Evolutionary conservation across 169 alveolate species (phyloP), one percentile per base, ranked within the genome.

Genomic region (Eimeria falciformis): DNA sequence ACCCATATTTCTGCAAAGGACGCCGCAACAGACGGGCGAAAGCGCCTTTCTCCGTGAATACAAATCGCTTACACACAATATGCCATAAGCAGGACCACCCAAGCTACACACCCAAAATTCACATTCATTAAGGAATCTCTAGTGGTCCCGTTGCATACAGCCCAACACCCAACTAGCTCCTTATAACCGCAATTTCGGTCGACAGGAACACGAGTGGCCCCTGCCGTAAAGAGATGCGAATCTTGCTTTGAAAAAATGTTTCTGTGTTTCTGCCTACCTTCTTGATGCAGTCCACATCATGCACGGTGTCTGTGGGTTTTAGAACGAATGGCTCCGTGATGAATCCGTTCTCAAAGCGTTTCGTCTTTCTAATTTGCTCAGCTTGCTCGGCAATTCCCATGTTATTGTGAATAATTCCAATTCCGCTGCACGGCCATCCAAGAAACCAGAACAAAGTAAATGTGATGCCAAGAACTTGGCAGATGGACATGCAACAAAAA

Each of bases 321-420:
- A 97, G 96, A 18, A 96, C 95, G 68, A 94, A 84, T 9, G 99
- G 98, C 79, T 97, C 97, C 58, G 95, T 94, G 55, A 97, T 96
- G 95, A 97, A 97, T 14, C 98, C 99, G 90, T 96, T 97, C 93
- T 96, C 97, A 95, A 95, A 97, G 5, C 98, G 96, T 93, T 98
- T 98, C 50, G 97, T 98, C 81, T 95, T 95, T 66, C 95, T 85
- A 40, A 98, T 98, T 73, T 97, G 97, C 91, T 94, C 94, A 11
- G 96, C 97, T 90, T 96, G 97, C 43, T 95, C 96, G 58, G 95
- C 98, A 17, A 96, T 92, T 56, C 96, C 92, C 94, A 96, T 93
- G 96, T 98, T 98, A 91, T 96, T 97, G 96, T 98, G 99, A 62
- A 98, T 97, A 69, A 98, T 94, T 1, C 99, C 99, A 43, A 98